Base-by-base conservation (phyloP, 2,329 filamentous ascomycete species). In the Cryphonectria nitschkei region DNA sequence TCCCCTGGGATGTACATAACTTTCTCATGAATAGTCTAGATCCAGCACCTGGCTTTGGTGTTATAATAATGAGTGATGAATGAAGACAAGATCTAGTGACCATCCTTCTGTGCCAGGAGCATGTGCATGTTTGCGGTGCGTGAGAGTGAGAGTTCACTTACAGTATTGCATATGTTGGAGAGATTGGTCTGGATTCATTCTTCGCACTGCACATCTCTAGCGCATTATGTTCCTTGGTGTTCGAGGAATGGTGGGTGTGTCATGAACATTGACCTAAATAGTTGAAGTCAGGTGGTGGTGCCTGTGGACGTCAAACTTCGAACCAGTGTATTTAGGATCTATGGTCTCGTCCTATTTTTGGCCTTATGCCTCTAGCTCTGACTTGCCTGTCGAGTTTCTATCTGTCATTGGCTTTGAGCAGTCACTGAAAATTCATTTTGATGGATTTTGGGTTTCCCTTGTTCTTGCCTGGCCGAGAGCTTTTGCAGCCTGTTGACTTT, bases 1-100 rank as follows among this genome's bases (percentile, higher is more conserved):
- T 19, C 26, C 54, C 26, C 26, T 58, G 54, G 54, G 41, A 6
- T 65, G 29, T 65, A 65, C 41, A 52, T 65, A 65, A 11, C 43
- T 26, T 65, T 52, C 22, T 19, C 43, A 39, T 29, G 61, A 39
- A 43, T 46, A 43, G 61, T 63, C 39, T 63, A 37, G 70, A 43
- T 39, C 22, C 39, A 41, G 67, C 62, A 70, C 60, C 68, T 65
- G 61, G 60, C 32, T 56, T n/a, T 29, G 65, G 70, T 68, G 67
- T 50, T 67, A 46, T 72, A 72, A 72, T 70, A 43, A 72, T 39
- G 58, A 70, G 70, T 70, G 64, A 72, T 68, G 68, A 68, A 70
- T 70, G 65, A 68, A 19, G 43, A 32, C 58, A 66, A 68, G n/a
- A 54, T 19, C 54, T 43, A 37, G 26, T 39, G 7, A 37, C 7